Base-by-base conservation (phyloP, 352 stramenopile genomes). In the Pythium myriotylum region DNA sequence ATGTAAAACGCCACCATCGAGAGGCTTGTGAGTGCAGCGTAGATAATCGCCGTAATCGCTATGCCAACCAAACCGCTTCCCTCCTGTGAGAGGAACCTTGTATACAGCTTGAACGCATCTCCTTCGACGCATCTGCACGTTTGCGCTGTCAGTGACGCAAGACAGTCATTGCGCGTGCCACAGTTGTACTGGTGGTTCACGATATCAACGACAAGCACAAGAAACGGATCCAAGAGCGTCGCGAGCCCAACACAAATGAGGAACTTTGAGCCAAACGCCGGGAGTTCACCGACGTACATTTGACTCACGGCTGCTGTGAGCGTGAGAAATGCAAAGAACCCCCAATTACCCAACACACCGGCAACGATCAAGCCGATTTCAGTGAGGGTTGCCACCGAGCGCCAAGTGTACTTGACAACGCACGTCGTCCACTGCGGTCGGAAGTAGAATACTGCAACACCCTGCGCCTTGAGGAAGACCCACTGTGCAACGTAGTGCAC, bases 51-150 rank as follows among this genome's bases (percentile, higher is more conserved):
- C 2, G 82, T 89, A 49, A 96, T 67, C 49, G 95, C 70, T 26
- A 86, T 64, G n/a, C 89, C 91, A 2, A 91, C 78, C 29, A 97
- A 58, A 0, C 88, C 89, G 41, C 79, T 92, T 16, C 82, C 83
- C 53, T 96, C 86, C 17, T 85, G 69, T 0, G 57, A 60, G 17
- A 89, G 62, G 54, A 96, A 92, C 9, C 91, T 83, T 20, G 76
- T 67, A 68, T 92, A 96, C 23, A 97, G 70, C 65, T 97, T 96
- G 67, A 95, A 96, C 33, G 87, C 91, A 62, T 97, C 89, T 32
- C 89, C 89, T 23, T 92, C 81, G 19, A 86, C 79, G 35, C 91
- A 97, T 10, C 61, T 62, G 63, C 83, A 82, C 19, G 47, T 51
- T 27, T 65, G 59, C 40, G 77, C 65, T 33, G 78, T 62, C 17